Base-by-base conservation (phyloP, 2,329 filamentous ascomycete genomes). In the Colletotrichum horii region DNA sequence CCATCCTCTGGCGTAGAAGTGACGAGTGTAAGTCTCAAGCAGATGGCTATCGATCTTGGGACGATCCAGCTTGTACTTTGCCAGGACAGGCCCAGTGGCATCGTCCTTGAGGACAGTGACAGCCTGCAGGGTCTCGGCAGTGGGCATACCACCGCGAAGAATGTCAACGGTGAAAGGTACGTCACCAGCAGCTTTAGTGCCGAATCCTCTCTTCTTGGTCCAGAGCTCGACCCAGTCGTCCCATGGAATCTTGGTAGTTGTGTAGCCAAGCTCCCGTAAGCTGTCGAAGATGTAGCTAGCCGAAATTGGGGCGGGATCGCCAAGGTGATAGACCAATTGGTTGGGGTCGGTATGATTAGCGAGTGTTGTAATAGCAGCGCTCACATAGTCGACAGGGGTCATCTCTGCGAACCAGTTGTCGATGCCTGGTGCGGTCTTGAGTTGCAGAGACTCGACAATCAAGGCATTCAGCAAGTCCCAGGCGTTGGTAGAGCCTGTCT, bases 351-450 rank as follows among this genome's bases (percentile, higher is more conserved):
- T 89, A 74, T 95, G 89, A 78, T 93, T 92, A 55, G 93, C 89
- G 24, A 96, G 89, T 22, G 93, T 91, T 28, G 94, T 86, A 78
- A 96, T 94, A 6, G 94, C 92, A 77, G 92, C 92, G 84, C 92
- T 94, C 74, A 96, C 94, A 80, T 95, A 96, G 83, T 96, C 94
- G 16, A 95, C 94, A 0, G 94, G 94, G 0, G 94, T 96, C 94
- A 96, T 96, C 84, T 96, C 94, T 2, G 94, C 91, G 66, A 93
- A 91, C 94, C 94, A 96, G 56, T 92, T 92, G 66, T 93, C 89
- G 6, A 96, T 92, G 69, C 94, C 89, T 0, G 94, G 94, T 2
- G 91, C 91, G 78, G 91, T 90, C 8, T 94, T 94, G 5, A 96
- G 88, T 68, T 94, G 92, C 48, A 96, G 88, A 0, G 94, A 96